phyloP scores from a whole-genome alignment of 495 filamentous ascomycete genomes.

The Talaromyces wortmannii region DNA sequence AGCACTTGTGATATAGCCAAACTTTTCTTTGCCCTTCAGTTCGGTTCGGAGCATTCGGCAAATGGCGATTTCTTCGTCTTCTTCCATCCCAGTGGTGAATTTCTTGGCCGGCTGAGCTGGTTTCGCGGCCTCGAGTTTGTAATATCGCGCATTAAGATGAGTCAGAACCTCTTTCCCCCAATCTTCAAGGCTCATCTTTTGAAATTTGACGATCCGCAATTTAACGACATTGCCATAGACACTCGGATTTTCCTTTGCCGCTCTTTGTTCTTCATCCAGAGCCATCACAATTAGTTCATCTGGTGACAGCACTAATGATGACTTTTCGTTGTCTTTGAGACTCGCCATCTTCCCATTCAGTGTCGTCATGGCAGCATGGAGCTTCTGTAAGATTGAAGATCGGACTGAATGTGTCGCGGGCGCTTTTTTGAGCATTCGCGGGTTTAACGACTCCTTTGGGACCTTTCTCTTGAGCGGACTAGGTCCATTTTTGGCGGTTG shows the following conservation, averaged over 20 bases:
- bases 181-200: conserved; percentile 59
- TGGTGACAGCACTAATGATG: conserved; percentile 51
- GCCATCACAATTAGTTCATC: conserved; percentile 71
- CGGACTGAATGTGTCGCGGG: conserved; percentile 67
- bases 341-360: conserved; percentile 54
- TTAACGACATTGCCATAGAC: conserved; percentile 82
- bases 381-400: conserved; percentile 56
- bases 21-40: conserved; percentile 49
- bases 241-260: conserved; percentile 53
- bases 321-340: conserved; percentile 47
- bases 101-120: conserved; percentile 12
- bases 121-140: conserved; percentile 25
- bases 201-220: conserved; percentile 64
- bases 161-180: conserved; percentile 50
- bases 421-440: conserved; percentile 64
- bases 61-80: conserved; percentile 60
- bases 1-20: conserved; percentile 65
- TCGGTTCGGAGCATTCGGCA: conserved; percentile 52
- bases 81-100: conserved; percentile 61
- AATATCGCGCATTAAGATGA: conserved; percentile 35
- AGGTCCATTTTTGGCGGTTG: background rate
- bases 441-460: conserved; percentile 58
- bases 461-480: conserved; percentile 25
- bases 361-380: conserved; percentile 67
- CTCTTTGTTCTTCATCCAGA: conserved; percentile 77